Percentiles rank a stretch among this genome's conserved stretches.
Evolutionary conservation across 352 stramenopile genomes (phyloP).

Genomic region (Paralagenidium karlingii): DNA sequence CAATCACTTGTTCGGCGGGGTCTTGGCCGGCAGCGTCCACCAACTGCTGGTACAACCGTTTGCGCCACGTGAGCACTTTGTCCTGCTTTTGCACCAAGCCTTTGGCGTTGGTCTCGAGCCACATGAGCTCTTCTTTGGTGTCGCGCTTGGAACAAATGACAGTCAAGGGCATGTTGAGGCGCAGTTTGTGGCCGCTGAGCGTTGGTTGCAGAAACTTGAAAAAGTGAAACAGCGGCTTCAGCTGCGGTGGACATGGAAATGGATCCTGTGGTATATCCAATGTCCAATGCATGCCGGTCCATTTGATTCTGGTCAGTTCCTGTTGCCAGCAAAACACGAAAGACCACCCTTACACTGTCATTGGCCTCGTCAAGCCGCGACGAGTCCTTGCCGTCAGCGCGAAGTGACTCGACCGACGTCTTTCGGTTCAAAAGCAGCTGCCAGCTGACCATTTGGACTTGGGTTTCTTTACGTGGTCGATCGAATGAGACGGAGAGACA

Average conservation of each 20-base stretch:
- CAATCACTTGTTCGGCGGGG: conserved; percentile 22
- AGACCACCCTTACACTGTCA: no score
- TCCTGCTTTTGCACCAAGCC: conserved; percentile 37
- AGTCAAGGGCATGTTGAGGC: conserved; percentile 43
- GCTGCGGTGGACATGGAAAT: conserved; percentile 15
- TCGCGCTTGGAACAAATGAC: conserved; percentile 43
- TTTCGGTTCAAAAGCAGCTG: no score
- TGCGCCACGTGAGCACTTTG: conserved; percentile 35
- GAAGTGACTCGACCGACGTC: no score
- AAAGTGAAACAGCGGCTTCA: conserved; percentile 53
- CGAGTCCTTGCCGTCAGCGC: no score
- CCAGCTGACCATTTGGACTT: no score
- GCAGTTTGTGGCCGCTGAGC: conserved; percentile 21
- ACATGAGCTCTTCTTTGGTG: conserved; percentile 38
- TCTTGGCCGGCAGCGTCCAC: conserved; percentile 8
- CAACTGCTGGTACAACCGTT: conserved; percentile 35
- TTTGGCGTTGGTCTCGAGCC: conserved; percentile 29
- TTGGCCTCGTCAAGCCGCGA: no score
- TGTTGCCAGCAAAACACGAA: no score
- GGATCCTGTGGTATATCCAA: no score
- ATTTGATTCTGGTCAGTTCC: no score
- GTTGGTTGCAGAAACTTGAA: conserved; percentile 78
- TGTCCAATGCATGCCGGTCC: no score
- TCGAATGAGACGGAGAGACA: no score
- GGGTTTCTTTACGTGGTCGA: no score